Conservation (phyloP, 2,329 filamentous ascomycete genomes). For the Moelleriella libera region DNA sequence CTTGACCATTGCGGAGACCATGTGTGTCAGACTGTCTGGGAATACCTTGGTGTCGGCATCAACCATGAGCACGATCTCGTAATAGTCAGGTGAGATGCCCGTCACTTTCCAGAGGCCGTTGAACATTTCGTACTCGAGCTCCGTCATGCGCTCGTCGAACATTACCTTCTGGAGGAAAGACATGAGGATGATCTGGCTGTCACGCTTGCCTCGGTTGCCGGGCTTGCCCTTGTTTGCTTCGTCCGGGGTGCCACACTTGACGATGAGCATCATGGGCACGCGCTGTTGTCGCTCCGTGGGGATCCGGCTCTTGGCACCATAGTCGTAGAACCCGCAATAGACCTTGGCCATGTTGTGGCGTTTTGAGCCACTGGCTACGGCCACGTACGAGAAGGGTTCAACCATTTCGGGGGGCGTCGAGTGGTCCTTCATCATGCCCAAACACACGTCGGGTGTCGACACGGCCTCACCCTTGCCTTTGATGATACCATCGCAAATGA, state of each 20-base stretch:
- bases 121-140: slow-evolving; percentile 99
- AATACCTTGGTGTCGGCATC: slow-evolving; percentile 99
- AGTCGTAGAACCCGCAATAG: slow-evolving; percentile 96
- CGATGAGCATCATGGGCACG: slow-evolving; percentile 92
- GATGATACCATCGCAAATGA: slow-evolving; percentile 95
- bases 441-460: slow-evolving; percentile 78
- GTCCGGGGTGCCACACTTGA: slow-evolving; percentile 89
- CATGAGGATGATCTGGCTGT: slow-evolving; percentile 98
- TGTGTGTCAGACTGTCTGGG: slow-evolving; percentile 94
- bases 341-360: slow-evolving; percentile 99
- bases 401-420: slow-evolving; percentile 70
- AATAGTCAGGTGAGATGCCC: slow-evolving; percentile 94
- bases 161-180: slow-evolving; percentile 99
- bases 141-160: slow-evolving; percentile 99
- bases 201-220: slow-evolving; percentile 94
- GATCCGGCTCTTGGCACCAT: slow-evolving; percentile 67
- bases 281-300: slow-evolving; percentile 82
- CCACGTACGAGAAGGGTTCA: slow-evolving; percentile 85
- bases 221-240: slow-evolving; percentile 74
- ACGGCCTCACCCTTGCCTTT: slow-evolving; percentile 82
- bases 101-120: slow-evolving; percentile 98
- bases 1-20: slow-evolving; percentile 98
- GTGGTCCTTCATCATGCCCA: slow-evolving; percentile 91
- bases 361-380: slow-evolving; percentile 88
- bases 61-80: slow-evolving; percentile 96